Evolutionary conservation across 768 basidiomycete species (phyloP), one percentile per base, ranked within the genome.

Genomic region (Amanita phalloides): DNA sequence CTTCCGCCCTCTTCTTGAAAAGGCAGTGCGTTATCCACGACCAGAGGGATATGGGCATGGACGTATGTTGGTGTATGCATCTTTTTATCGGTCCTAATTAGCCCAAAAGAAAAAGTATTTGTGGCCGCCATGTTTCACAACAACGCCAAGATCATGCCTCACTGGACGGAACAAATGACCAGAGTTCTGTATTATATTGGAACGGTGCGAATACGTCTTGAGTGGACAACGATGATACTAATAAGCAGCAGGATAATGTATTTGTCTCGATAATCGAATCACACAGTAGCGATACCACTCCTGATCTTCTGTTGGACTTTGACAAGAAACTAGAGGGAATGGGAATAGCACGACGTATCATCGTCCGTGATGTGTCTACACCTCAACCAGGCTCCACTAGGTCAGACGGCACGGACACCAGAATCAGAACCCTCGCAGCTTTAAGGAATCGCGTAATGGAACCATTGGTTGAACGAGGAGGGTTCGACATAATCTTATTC

Each of bases 41-140:
- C 57, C 57, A 4, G 36, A 53, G 10, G 64, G 63, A 14, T 64
- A 63, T 48, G 61, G 54, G 14, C 57, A 57, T 30, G 57, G 55
- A 42, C 51, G 54, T 53, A 46, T 30, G 54, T 44, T 21, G 2
- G 10, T 48, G 5, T 6, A 20, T 35, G 14, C 11, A 6, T 28
- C 20, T 11, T 8, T 32, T 26, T 20, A 14, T 38, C 46, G 6
- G 28, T 17, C 17, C 33, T 48, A 26, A 48, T 10, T 3, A 23
- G 21, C 3, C 4, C 8, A 3, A 23, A 48, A 48, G 47, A 36
- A 11, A 48, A 48, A 48, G 10, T 48, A 17, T 48, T 48, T 21
- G 20, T 48, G 14, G 47, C 33, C 13, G 47, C 47, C 32, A 48
- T 48, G 33, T 48, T 48, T 23, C 25, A 37, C 10, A 48, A 48